Base-by-base conservation (phyloP, 805 yeast genomes). In the Spathaspora gorwiae region DNA sequence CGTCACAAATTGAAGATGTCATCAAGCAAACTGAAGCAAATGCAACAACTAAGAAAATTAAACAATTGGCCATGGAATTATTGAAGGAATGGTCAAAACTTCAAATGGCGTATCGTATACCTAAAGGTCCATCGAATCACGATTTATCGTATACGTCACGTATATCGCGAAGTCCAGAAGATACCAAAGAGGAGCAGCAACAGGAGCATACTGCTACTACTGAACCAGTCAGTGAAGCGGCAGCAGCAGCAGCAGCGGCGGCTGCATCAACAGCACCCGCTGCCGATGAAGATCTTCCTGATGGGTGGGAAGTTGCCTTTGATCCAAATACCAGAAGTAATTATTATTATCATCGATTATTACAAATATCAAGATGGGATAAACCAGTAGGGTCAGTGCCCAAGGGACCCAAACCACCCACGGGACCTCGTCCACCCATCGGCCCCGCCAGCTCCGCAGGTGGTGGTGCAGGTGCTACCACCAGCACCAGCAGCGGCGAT, bases 81-180 rank as follows among this genome's bases (percentile, higher is more conserved):
- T 55, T 87, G 26, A 68, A 73, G 0, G 83, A 73, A 45, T 92
- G 97, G 97, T 70, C 82, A 38, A 68, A 68, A 26, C 76, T 87
- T 47, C 83, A 85, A 58, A 80, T 87, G 78, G 90, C 90, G n/a
- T 87, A 84, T 58, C 77, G 94, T 38, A 90, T 92, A 42, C 90
- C 95, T 1, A 83, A 90, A 54, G 50, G 15, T 15, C 35, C 26
- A 26, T 29, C 38, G 12, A 26, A 33, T 26, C 26, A 37, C 11
- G 15, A 24, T 38, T 43, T 19, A 9, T 40, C 50, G 5, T 47
- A 49, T 14, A 43, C 52, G 5, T 40, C 46, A 14, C 56, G 66
- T 48, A 52, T 53, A 31, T 52, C 60, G 2, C 56, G 61, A 27
- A 49, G 58, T 11, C 54, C 56, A 24, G 56, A 54, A 37, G 37